Conservation (phyloP, 768 basidiomycete genomes). For the Trametes cubensis region DNA sequence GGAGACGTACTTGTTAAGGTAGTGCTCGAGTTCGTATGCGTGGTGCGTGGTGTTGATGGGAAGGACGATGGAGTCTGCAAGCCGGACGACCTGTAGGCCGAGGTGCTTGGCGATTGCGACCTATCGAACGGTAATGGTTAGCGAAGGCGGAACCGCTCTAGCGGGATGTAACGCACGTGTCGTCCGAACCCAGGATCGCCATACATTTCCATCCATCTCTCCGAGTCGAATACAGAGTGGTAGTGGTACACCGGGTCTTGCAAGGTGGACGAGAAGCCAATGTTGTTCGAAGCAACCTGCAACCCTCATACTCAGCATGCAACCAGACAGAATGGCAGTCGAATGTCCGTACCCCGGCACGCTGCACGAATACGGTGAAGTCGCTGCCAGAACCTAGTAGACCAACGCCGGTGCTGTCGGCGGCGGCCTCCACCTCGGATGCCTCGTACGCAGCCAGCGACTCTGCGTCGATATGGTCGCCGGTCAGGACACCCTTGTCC, state of each 20-base stretch:
- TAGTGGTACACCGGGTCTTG: constrained; percentile 62
- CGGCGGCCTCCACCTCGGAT: constrained; percentile 30
- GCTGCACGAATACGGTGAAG: constrained; percentile 89
- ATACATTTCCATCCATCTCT: constrained; percentile 61
- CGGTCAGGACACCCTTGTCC: constrained; percentile 56
- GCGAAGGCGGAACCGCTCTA: background rate
- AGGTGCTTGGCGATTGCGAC: constrained; percentile 62
- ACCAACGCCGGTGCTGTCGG: constrained; percentile 44
- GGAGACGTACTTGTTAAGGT: constrained; percentile 50
- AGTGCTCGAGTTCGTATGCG: constrained; percentile 52
- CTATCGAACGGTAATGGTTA: constrained; percentile 31
- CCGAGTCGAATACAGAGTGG: constrained; percentile 60
- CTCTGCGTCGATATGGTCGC: constrained; percentile 46
- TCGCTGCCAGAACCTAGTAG: constrained; percentile 89
- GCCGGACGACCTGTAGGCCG: constrained; percentile 56
- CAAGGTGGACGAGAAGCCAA: constrained; percentile 40
- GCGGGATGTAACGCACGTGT: constrained; percentile 44
- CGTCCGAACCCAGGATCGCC: constrained; percentile 65
- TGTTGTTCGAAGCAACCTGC: constrained; percentile 40
- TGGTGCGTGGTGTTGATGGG: constrained; percentile 75
- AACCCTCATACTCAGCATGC: constrained; percentile 35
- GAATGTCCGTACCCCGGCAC: constrained; percentile 55
- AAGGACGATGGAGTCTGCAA: constrained; percentile 56
- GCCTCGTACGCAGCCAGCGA: constrained; percentile 45
- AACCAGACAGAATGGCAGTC: constrained; percentile 25